Base-by-base conservation (phyloP, 257 asterid genomes). In the Lavandula angustifolia region DNA sequence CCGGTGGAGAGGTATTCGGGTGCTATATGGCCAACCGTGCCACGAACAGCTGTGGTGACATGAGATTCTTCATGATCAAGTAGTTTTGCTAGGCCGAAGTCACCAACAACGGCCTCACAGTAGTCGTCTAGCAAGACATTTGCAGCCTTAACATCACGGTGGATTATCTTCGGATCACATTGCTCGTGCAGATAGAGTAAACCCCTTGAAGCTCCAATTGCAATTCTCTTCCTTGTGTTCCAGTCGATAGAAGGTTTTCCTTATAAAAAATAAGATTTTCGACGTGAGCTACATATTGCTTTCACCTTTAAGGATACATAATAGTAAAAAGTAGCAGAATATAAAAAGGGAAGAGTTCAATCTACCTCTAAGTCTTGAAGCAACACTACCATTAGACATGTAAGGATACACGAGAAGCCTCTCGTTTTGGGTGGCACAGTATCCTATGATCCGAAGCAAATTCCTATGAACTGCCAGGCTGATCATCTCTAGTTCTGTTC, bases 81-180 rank as follows among this genome's bases (percentile, higher is more conserved):
- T 12, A 86, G 89, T 69, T 92, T 92, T 6, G 98, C 98, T 32
- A 92, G 92, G 69, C 98, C 98, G 56, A 92, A 92, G 48, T 92
- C 98, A 9, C 98, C 98, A 11, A 92, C 95, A 44, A 92, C 72
- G 16, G 98, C 95, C 77, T 89, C 98, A 43, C 57, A 84, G 75
- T 59, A 86, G 60, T 92, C 98, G 32, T 92, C 98, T 7, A 92
- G 58, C 47, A 92, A 85, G 44, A 92, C 79, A 37, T 92, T 92
- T 10, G 96, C 98, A 1, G 98, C 98, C 85, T 92, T 92, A 9
- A 92, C 98, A 27, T 92, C 98, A 62, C 96, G 75, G 64, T 92
- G 98, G 65, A 92, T 88, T 64, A 92, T 88, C 84, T 92, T 92
- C 1, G 98, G 98, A 83, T 92, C 98, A 40, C 98, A 92, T 75